Conservation (phyloP, 306 rosid genomes). For the Cyclanthera cordifolia region DNA sequence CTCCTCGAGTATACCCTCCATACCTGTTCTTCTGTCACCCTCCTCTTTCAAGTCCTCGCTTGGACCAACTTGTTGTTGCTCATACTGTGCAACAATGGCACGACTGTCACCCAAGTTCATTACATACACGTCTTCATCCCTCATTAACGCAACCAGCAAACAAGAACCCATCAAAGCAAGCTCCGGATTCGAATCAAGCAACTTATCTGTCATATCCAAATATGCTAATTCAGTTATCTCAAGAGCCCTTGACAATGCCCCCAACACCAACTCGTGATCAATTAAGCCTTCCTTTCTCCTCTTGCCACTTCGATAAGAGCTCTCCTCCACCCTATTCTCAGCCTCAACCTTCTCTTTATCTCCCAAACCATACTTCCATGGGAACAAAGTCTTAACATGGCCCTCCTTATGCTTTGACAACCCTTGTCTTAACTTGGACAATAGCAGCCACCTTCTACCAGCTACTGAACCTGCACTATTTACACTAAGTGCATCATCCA, state of each 20-base stretch:
- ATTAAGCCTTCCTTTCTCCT: slow-evolving; percentile 69
- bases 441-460: slow-evolving; percentile 60
- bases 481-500: slow-evolving; percentile 70
- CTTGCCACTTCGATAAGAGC: slow-evolving; percentile 33
- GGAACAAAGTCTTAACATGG: slow-evolving; percentile 37
- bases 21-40: slow-evolving; percentile 27
- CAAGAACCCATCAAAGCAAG: slow-evolving; percentile 89
- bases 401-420: slow-evolving; percentile 71
- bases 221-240: slow-evolving; percentile 58
- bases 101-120: slow-evolving; percentile 98
- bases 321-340: slow-evolving; percentile 42
- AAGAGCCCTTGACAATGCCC: slow-evolving; percentile 70
- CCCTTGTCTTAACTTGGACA: slow-evolving; percentile 69
- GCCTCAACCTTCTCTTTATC: slow-evolving; percentile 59
- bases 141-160: slow-evolving; percentile 68
- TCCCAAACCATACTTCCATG: slow-evolving; percentile 54
- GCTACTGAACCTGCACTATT: slow-evolving; percentile 67
- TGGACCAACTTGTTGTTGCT: slow-evolving; percentile 40
- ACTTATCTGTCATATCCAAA: slow-evolving; percentile 80
- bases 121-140: slow-evolving; percentile 85
- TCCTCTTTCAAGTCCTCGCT: slow-evolving; percentile 21
- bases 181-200: slow-evolving; percentile 67
- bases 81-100: slow-evolving; percentile 63
- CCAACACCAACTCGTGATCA: slow-evolving; percentile 59
- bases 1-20: slow-evolving; percentile 54